Percentiles rank a stretch among this genome's conserved stretches.
Conservation (phyloP, 148 eudicot genomes). For the Suaeda aralocaspica region DNA sequence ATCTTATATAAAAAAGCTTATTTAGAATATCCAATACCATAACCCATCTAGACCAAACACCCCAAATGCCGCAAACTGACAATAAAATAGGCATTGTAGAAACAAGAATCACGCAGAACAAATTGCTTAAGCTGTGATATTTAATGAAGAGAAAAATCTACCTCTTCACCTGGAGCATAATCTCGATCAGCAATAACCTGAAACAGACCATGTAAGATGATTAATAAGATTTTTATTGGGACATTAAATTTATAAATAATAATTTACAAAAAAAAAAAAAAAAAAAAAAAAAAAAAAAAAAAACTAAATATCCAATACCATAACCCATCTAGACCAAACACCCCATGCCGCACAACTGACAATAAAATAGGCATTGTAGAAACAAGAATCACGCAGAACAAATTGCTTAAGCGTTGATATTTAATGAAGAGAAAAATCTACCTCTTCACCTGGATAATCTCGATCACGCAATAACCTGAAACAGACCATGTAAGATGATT, state of each 20-base stretch:
- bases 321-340: background rate
- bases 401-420: conserved; percentile 1
- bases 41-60: background rate
- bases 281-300: background rate
- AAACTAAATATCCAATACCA: background rate
- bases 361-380: background rate
- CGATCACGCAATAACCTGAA: conserved; percentile 81
- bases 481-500: background rate
- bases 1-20: background rate
- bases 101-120: background rate
- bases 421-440: conserved; percentile 15
- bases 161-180: conserved; percentile 79
- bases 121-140: conserved; percentile 1
- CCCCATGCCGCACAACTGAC: background rate
- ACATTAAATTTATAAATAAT: background rate
- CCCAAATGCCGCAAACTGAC: background rate
- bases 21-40: background rate
- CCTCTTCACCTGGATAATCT: conserved; percentile 78
- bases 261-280: background rate
- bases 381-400: background rate
- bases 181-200: conserved; percentile 82
- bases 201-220: background rate
- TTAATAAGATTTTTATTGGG: background rate
- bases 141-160: conserved; percentile 15
- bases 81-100: background rate